Percentiles rank a stretch among this genome's conserved stretches.
Conservation (phyloP, 345 rosid species). For the Carallia pectinifolia region DNA sequence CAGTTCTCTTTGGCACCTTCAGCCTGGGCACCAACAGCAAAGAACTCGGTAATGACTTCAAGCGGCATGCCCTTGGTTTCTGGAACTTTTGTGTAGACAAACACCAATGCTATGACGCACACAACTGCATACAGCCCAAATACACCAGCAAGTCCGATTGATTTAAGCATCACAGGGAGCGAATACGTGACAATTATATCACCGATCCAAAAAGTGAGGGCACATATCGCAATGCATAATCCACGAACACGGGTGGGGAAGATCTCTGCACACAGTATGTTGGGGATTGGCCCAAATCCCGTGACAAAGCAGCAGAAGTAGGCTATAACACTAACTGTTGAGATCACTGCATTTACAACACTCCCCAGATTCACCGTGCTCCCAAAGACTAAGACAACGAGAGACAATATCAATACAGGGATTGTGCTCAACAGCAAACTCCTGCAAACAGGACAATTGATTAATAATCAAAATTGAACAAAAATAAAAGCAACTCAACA, state of each 20-base stretch:
- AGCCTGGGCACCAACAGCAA: constrained; percentile 75
- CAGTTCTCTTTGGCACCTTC: constrained; percentile 49
- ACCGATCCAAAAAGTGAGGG: constrained; percentile 76
- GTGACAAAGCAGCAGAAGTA: constrained; percentile 92
- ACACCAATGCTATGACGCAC: constrained; percentile 64
- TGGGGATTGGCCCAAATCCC: constrained; percentile 96
- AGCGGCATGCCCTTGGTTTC: constrained; percentile 99
- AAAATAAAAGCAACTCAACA: constrained; percentile 37
- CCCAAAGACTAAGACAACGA: constrained; percentile 55
- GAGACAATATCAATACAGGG: constrained; percentile 66
- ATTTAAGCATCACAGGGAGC: constrained; percentile 74
- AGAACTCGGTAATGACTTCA: constrained; percentile 91
- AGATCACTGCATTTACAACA: constrained; percentile 59
- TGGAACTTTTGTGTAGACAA: constrained; percentile 78
- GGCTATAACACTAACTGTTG: constrained; percentile 57
- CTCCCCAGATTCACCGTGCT: constrained; percentile 49
- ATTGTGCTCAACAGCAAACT: constrained; percentile 75
- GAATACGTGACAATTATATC: constrained; percentile 80
- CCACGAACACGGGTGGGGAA: constrained; percentile 94
- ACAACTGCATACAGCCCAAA: constrained; percentile 74
- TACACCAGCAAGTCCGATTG: constrained; percentile 75
- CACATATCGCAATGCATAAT: constrained; percentile 87
- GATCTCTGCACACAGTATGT: constrained; percentile 92
- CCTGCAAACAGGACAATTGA: constrained; percentile 40
- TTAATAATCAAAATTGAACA: too few species aligned